A percentile compares a stretch with the other conserved stretches of the same genome.
These are phyloP conservation scores for Starmerella davenportii DNA, from an alignment of 805 yeast species.

Conservation along the genomic window DNA sequence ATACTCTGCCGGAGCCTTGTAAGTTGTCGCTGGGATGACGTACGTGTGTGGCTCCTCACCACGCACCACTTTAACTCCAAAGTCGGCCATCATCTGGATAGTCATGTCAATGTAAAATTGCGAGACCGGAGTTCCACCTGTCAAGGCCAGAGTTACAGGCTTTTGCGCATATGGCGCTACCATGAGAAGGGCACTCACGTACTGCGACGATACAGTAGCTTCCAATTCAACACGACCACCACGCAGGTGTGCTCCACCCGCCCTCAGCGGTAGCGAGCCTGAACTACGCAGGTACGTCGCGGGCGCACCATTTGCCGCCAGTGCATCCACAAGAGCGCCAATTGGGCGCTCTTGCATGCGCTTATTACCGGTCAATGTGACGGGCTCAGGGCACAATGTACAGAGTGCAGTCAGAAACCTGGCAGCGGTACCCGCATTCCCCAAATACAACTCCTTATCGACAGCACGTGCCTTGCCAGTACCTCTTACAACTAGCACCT, in stretches of 20 bases:
- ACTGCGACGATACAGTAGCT: slow-evolving; percentile 93
- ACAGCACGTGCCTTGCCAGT: slow-evolving; percentile 53
- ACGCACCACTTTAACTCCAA: slow-evolving; percentile 61
- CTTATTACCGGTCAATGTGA: slow-evolving; percentile 76
- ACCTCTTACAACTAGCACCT: slow-evolving; percentile 66
- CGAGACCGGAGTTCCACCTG: slow-evolving; percentile 94
- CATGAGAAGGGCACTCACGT: slow-evolving; percentile 89
- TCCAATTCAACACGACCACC: slow-evolving; percentile 90
- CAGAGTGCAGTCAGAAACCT: slow-evolving; percentile 87
- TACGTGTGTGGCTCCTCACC: slow-evolving; percentile 68
- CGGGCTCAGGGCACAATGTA: slow-evolving; percentile 27
- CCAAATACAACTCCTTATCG: slow-evolving; percentile 57
- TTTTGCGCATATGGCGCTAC: slow-evolving; percentile 89
- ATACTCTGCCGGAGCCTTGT: slow-evolving; percentile 65
- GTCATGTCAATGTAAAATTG: slow-evolving; percentile 96
- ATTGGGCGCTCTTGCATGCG: slow-evolving; percentile 97
- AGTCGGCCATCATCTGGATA: slow-evolving; percentile 78
- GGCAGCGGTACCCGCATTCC: slow-evolving; percentile 97
- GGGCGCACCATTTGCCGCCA: slow-evolving; percentile 58
- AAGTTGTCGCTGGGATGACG: slow-evolving; percentile 70
- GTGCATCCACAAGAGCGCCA: slow-evolving; percentile 87
- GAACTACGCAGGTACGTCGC: slow-evolving; percentile 51
- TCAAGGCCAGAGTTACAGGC: slow-evolving; percentile 73
- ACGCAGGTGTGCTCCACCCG: slow-evolving; percentile 34
- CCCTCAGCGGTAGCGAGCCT: slow-evolving; percentile 74